Evolutionary conservation across 2,329 filamentous ascomycete species (phyloP).

Genomic region (Akanthomyces uredinophilus): DNA sequence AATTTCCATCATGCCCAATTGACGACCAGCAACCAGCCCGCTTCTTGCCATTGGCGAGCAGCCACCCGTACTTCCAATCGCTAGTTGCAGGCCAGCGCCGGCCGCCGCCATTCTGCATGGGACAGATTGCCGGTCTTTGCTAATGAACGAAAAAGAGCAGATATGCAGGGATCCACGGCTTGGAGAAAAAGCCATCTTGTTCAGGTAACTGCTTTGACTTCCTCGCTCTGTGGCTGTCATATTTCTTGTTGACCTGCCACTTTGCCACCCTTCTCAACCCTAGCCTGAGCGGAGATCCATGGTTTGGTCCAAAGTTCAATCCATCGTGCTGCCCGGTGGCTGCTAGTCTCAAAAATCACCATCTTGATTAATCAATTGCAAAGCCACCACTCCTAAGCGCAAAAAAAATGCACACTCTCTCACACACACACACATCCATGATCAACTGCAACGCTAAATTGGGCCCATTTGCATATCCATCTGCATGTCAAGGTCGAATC

Average conservation of each 20-base stretch:
- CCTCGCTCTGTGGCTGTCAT: not conserved
- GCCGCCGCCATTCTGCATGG: slow-evolving; percentile 8
- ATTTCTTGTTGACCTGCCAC: not conserved
- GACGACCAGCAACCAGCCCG: not conserved
- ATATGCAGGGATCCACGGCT: not conserved
- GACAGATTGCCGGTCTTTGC: slow-evolving; percentile 2
- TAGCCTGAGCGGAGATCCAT: not conserved
- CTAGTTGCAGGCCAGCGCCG: slow-evolving; percentile 5
- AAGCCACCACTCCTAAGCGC: not conserved
- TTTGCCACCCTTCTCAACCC: not conserved
- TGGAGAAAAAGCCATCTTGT: not conserved
- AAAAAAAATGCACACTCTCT: not conserved
- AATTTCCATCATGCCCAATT: slow-evolving; percentile 12
- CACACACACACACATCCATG: not conserved
- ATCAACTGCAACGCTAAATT: not conserved
- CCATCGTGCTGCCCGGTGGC: not conserved
- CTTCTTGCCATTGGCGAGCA: slow-evolving; percentile 4
- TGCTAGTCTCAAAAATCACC: not conserved
- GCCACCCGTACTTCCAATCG: not conserved
- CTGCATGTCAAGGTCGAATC: slow-evolving; percentile 1
- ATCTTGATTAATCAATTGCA: not conserved
- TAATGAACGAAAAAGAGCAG: not conserved
- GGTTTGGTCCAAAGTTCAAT: not conserved
- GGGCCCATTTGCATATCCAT: not conserved
- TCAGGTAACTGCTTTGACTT: not conserved